Percentiles rank a stretch among this genome's conserved stretches.
Evolutionary conservation across 164 flowering plant genomes (phyloP).

Genomic region (Santalum album): DNA sequence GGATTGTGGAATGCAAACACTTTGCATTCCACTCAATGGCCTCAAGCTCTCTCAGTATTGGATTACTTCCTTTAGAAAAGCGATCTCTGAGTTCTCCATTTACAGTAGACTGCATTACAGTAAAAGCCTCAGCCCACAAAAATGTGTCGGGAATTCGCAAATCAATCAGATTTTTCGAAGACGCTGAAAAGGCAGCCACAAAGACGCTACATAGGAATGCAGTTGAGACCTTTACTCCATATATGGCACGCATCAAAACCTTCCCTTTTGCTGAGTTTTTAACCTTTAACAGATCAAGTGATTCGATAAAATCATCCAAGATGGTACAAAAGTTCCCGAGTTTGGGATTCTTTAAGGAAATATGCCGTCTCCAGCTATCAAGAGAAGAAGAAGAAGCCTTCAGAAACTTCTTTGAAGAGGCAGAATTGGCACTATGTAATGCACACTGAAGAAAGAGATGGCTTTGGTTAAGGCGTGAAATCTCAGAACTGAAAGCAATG

Average conservation of each 20-base stretch:
- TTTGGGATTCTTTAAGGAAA: constrained; percentile 41
- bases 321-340: constrained; percentile 36
- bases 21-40: constrained; percentile 39
- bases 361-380: constrained; percentile 60
- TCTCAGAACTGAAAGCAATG: constrained; percentile 68
- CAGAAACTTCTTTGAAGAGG: constrained; percentile 27
- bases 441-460: constrained; percentile 59
- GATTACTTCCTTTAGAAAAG: constrained; percentile 21
- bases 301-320: constrained; percentile 34
- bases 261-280: constrained; percentile 77
- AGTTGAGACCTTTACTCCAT: constrained; percentile 70
- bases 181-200: constrained; percentile 55
- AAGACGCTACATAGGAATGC: constrained; percentile 59
- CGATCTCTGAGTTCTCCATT: constrained; percentile 42
- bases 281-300: constrained; percentile 52
- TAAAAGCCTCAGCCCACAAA: constrained; percentile 58
- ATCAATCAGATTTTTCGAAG: constrained; percentile 37
- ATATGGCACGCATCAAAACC: constrained; percentile 79
- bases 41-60: constrained; percentile 56
- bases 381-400: constrained; percentile 41
- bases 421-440: constrained; percentile 36
- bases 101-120: constrained; percentile 37
- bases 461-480: constrained; percentile 67
- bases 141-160: constrained; percentile 39
- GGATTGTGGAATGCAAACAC: constrained; percentile 32